These are phyloP conservation scores for Coniferiporia sulphurascens DNA, from an alignment of 1,284 basidiomycete species.

Conservation along the genomic window DNA sequence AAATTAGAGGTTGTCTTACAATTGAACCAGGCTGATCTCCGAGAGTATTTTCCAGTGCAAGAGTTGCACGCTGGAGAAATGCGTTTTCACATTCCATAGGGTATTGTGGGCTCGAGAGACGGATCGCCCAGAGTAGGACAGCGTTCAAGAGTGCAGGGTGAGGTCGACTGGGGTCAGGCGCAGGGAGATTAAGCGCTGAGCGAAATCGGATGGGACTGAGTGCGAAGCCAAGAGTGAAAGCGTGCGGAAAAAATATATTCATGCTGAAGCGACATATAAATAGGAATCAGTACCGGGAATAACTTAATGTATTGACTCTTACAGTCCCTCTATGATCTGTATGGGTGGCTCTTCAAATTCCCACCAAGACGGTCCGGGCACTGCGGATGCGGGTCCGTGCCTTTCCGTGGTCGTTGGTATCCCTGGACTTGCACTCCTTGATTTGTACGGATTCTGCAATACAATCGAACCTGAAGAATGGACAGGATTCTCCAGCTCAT, in stretches of 20 bases:
- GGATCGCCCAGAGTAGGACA: conserved; percentile 46
- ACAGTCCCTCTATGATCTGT: conserved; percentile 22
- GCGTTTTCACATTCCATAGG: conserved; percentile 29
- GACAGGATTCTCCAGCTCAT: conserved; percentile 34
- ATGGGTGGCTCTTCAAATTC: conserved; percentile 20
- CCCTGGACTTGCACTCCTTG: background rate
- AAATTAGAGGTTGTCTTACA: conserved; percentile 22
- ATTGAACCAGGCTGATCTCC: conserved; percentile 36
- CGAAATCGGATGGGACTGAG: conserved; percentile 29
- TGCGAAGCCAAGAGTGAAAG: conserved; percentile 30
- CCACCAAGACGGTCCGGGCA: conserved; percentile 17
- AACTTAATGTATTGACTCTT: conserved; percentile 2
- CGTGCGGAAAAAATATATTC: conserved; percentile 23
- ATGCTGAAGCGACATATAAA: conserved; percentile 12
- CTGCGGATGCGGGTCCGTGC: background rate
- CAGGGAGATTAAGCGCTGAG: conserved; percentile 22
- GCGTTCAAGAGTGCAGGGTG: conserved; percentile 43
- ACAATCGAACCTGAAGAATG: conserved; percentile 24
- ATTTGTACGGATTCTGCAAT: conserved; percentile 27
- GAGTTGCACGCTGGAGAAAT: conserved; percentile 40
- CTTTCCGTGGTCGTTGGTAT: background rate
- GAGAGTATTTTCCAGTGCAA: conserved; percentile 30
- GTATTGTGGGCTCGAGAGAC: conserved; percentile 30
- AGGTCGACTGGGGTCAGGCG: conserved; percentile 38
- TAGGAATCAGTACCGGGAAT: background rate